phyloP scores from a whole-genome alignment of 176 grass and related monocot species.

The Juncus effusus region DNA sequence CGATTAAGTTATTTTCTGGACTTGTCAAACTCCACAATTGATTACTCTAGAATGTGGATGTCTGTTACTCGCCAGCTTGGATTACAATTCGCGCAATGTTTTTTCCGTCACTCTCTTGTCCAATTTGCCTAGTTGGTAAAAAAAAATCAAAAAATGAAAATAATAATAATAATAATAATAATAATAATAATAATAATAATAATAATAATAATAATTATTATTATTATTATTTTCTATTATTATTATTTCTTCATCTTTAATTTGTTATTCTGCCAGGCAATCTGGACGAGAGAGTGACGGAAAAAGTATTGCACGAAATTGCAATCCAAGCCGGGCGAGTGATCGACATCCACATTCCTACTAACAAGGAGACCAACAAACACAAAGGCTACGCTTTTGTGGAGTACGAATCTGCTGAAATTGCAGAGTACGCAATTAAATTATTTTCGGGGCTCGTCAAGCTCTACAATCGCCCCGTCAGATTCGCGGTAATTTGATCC shows the following conservation, averaged over 20 bases:
- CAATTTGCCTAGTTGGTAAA: constrained; percentile 80
- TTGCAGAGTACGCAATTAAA: constrained; percentile 94
- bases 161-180: too few species aligned
- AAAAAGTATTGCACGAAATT: constrained; percentile 91
- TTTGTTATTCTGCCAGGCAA: constrained; percentile 74
- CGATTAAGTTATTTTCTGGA: constrained; percentile 92
- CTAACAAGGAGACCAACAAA: constrained; percentile 91
- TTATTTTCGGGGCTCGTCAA: constrained; percentile 92
- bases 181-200: too few species aligned
- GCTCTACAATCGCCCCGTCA: constrained; percentile 80
- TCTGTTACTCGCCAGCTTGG: constrained; percentile 61
- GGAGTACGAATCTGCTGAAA: constrained; percentile 87
- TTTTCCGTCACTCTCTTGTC: constrained; percentile 83
- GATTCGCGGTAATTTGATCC: constrained; percentile 84
- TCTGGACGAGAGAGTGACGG: constrained; percentile 90
- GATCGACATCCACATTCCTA: constrained; percentile 89
- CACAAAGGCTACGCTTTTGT: constrained; percentile 94
- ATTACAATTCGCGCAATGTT: constrained; percentile 93
- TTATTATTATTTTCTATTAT: not conserved
- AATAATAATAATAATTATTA: too few species aligned
- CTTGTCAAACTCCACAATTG: constrained; percentile 81
- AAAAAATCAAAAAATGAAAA: not conserved
- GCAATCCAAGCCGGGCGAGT: constrained; percentile 90
- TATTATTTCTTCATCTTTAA: too few species aligned
- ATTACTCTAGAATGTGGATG: not conserved